A percentile compares a stretch with the other conserved stretches of the same genome.
Conservation (phyloP, 164 flowering plant species). For the Piper longum region DNA sequence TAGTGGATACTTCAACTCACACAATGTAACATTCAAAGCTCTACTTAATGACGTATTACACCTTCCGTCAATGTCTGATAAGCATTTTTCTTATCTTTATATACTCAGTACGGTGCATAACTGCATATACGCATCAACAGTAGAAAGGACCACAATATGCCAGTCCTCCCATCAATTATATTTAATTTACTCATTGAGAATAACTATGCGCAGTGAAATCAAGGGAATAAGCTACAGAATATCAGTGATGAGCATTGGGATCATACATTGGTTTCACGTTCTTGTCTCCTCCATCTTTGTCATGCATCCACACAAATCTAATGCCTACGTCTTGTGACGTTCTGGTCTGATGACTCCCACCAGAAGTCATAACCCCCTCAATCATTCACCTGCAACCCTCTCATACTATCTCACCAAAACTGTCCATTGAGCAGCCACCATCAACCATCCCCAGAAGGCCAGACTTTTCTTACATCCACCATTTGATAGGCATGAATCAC, state of each 20-base stretch:
- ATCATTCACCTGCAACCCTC: neutral
- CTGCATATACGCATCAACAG: no score
- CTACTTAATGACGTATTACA: no score
- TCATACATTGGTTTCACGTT: neutral
- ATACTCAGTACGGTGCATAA: no score
- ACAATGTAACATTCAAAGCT: no score
- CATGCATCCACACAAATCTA: neutral
- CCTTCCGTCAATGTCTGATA: no score
- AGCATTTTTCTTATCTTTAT: no score
- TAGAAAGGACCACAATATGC: neutral
- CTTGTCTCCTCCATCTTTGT: neutral
- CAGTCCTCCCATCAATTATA: neutral
- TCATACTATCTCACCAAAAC: no score
- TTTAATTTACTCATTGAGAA: neutral
- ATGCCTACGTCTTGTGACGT: neutral
- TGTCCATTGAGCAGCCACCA: no score
- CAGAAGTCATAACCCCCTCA: neutral
- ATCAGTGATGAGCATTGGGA: neutral
- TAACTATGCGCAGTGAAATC: neutral
- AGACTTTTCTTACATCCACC: no score
- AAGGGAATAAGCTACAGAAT: neutral
- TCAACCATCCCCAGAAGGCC: no score
- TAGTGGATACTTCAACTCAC: no score
- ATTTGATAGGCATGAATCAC: neutral
- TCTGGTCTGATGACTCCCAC: neutral